A percentile compares a stretch with the other conserved stretches of the same genome.
Conservation (phyloP, 805 yeast genomes). For the Candida ipomoeae region DNA sequence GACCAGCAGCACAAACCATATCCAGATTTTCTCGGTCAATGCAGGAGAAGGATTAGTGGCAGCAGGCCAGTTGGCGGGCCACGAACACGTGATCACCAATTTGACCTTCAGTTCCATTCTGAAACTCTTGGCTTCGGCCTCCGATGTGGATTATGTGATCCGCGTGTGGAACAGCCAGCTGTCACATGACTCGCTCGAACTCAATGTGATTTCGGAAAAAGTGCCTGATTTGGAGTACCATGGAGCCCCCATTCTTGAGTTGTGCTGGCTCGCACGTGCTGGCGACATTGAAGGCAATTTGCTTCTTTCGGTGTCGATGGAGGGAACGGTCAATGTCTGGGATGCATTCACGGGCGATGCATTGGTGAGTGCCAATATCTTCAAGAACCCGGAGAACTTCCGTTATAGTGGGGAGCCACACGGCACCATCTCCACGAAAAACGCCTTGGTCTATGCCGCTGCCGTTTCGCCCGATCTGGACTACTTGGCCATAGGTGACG, state of each 20-base stretch:
- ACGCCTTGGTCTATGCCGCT: constrained; percentile 53
- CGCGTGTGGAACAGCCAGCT: constrained; percentile 73
- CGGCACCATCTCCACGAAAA: constrained; percentile 29
- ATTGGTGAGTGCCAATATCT: constrained; percentile 30
- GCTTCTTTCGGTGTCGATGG: constrained; percentile 49
- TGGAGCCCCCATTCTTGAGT: constrained; percentile 51
- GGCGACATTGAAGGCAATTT: constrained; percentile 18
- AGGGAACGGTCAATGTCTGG: constrained; percentile 71
- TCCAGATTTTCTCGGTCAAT: constrained; percentile 48
- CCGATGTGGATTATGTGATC: constrained; percentile 65
- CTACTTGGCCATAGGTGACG: constrained; percentile 60
- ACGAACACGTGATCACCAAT: constrained; percentile 52
- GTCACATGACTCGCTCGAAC: constrained; percentile 43
- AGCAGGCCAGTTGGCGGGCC: constrained; percentile 50
- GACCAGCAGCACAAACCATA: constrained; percentile 55
- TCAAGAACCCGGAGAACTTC: constrained; percentile 24
- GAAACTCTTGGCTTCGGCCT: constrained; percentile 63
- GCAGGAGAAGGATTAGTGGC: constrained; percentile 17
- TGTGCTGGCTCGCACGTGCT: constrained; percentile 48
- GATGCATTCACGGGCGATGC: constrained; percentile 44
- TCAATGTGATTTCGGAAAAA: constrained; percentile 18
- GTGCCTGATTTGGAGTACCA: constrained; percentile 30
- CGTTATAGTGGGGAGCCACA: constrained; percentile 13
- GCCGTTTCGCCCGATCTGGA: constrained; percentile 47
- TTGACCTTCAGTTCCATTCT: constrained; percentile 50